Evolutionary conservation across 2,329 filamentous ascomycete species (phyloP).

Genomic region (Exophiala aquamarina): DNA sequence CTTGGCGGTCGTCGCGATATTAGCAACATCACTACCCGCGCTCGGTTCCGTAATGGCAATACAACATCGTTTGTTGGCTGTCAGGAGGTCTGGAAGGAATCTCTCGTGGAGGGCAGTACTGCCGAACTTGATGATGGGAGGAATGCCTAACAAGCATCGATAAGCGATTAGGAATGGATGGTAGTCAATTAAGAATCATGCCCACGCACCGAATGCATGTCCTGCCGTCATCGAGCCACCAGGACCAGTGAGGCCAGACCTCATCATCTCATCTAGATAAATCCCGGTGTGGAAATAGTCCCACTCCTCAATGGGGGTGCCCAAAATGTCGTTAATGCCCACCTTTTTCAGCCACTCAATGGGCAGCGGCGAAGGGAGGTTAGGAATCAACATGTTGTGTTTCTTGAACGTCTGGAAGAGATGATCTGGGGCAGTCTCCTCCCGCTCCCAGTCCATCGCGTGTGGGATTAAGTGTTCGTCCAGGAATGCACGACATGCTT

Average conservation of each 20-base stretch:
- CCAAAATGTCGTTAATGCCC: slow-evolving; percentile 66
- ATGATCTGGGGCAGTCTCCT: slow-evolving; percentile 61
- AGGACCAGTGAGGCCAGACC: slow-evolving; percentile 65
- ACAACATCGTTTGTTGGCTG: slow-evolving; percentile 65
- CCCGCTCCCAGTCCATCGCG: slow-evolving; percentile 69
- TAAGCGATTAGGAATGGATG: background rate
- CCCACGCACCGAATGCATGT: slow-evolving; percentile 57
- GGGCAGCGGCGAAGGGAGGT: slow-evolving; percentile 67
- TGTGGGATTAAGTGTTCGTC: slow-evolving; percentile 61
- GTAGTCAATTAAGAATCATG: background rate
- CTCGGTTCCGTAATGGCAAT: slow-evolving; percentile 79
- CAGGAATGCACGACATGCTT: slow-evolving; percentile 66
- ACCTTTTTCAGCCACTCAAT: slow-evolving; percentile 65
- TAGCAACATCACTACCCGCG: slow-evolving; percentile 72
- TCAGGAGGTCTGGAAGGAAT: slow-evolving; percentile 67
- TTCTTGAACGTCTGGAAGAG: slow-evolving; percentile 65
- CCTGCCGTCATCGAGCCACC: slow-evolving; percentile 66
- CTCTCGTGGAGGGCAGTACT: slow-evolving; percentile 61
- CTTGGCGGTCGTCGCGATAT: slow-evolving; percentile 66
- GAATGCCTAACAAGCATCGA: slow-evolving; percentile 52
- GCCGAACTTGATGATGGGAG: slow-evolving; percentile 70
- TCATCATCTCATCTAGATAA: slow-evolving; percentile 69
- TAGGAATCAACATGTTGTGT: slow-evolving; percentile 69
- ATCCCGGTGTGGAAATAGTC: slow-evolving; percentile 71
- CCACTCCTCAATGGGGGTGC: slow-evolving; percentile 69